These are phyloP conservation scores for Candida pseudoglaebosa DNA, from an alignment of 805 yeast species.

Conservation along the genomic window DNA sequence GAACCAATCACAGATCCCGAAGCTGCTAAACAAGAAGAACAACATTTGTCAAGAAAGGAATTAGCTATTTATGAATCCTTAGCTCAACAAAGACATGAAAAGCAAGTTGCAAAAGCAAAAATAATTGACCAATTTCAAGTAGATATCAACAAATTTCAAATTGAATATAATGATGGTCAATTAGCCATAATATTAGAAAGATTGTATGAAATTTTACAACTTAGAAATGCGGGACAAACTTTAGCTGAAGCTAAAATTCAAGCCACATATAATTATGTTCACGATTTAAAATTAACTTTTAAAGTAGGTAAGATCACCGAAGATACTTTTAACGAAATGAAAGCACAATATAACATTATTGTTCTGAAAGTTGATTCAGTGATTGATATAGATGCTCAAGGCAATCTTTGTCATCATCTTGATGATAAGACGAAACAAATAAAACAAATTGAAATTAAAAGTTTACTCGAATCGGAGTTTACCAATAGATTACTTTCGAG, in stretches of 20 bases:
- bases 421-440: conserved; percentile 24
- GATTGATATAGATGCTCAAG: conserved; percentile 46
- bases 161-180: conserved; percentile 22
- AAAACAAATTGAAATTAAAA: conserved; percentile 17
- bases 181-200: conserved; percentile 37
- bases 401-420: conserved; percentile 37
- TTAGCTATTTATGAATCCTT: conserved; percentile 52
- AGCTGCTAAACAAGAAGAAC: conserved; percentile 56
- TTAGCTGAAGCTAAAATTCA: conserved; percentile 55
- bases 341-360: conserved; percentile 31
- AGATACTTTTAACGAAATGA: conserved; percentile 18
- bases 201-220: conserved; percentile 45
- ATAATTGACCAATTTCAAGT: neutral
- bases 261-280: conserved; percentile 49
- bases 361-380: conserved; percentile 39
- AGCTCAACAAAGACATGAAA: conserved; percentile 32
- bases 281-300: conserved; percentile 40
- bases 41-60: conserved; percentile 65
- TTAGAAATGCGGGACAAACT: conserved; percentile 53
- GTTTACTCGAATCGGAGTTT: conserved; percentile 17
- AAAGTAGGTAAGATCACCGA: conserved; percentile 33
- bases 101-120: conserved; percentile 36
- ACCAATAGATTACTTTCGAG: conserved; percentile 23
- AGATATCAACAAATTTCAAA: conserved; percentile 19
- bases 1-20: conserved; percentile 46